These are phyloP conservation scores for Metarhizium guizhouense DNA, from an alignment of 2,329 filamentous ascomycete genomes.

Conservation along the genomic window DNA sequence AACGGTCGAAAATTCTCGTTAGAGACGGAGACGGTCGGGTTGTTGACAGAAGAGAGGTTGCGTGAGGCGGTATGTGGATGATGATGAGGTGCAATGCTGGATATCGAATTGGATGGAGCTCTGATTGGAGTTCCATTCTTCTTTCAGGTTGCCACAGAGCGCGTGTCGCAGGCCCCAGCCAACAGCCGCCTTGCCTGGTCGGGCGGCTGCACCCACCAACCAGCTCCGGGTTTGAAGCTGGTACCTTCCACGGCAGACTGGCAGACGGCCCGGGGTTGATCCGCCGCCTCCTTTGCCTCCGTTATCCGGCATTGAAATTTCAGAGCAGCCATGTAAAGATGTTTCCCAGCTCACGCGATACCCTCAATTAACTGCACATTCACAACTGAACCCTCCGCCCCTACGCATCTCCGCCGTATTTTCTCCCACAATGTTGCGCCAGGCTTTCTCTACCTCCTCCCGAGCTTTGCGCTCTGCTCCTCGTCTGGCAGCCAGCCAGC, in stretches of 20 bases:
- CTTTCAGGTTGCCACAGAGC: constrained; percentile 27
- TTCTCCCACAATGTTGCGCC: constrained; percentile 33
- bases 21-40: background rate
- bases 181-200: background rate
- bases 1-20: background rate
- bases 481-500: constrained; percentile 25
- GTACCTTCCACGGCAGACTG: constrained; percentile 2
- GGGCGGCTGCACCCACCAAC: background rate
- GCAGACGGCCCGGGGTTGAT: constrained; percentile 20
- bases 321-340: constrained; percentile 9
- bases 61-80: background rate
- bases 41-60: background rate
- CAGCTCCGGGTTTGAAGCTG: background rate
- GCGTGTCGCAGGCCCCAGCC: constrained; percentile 6
- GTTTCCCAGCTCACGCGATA: constrained; percentile 2
- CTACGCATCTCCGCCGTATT: constrained; percentile 5
- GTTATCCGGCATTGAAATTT: constrained; percentile 18
- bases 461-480: constrained; percentile 34
- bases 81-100: background rate
- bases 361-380: background rate
- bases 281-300: constrained; percentile 11
- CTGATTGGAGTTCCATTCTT: background rate
- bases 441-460: constrained; percentile 33
- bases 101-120: background rate
- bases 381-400: constrained; percentile 9